Evolutionary conservation across 305 asterid species (phyloP), one percentile per base, ranked within the genome.

Genomic region (Andrographis paniculata): DNA sequence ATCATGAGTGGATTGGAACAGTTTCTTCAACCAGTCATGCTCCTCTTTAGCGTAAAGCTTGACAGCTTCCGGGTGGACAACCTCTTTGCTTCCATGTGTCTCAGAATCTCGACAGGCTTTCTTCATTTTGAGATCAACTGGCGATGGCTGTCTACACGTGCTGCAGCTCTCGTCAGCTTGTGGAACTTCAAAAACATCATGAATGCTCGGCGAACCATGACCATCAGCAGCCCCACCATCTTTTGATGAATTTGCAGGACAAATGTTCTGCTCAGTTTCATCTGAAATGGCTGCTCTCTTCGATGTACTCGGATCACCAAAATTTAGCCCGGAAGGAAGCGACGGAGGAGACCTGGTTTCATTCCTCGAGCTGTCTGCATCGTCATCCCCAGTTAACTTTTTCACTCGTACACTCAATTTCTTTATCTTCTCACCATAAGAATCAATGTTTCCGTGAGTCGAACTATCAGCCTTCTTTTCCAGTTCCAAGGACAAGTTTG

Each of bases 171-270:
- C 45, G 20, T 67, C 82, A 28, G 44, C 71, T 50, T 73, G 86
- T 13, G 97, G 97, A 35, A 88, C 97, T 68, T 88, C 97, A 30
- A 82, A 88, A 46, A 88, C 95, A 76, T 88, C 95, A 64, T 75
- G 83, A 15, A 79, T 71, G n/a, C 54, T 73, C 1, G 76, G 71
- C 12, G 74, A 72, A 62, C 72, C 40, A 43, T 70, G 60, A 23
- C 43, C 23, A 43, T 65, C 74, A 45, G 47, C 36, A 18, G 53
- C 3, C 0, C 13, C 56, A 42, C 45, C 62, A n/a, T 48, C 50
- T 27, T 60, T 63, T 5, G 39, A 15, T 23, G 16, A 33, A 58
- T 53, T 53, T 8, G 48, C 56, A 11, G 51, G 55, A 5, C 10
- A 6, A 27, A 27, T 5, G 33, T 0, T 33, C 38, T 2, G 11